These are phyloP conservation scores for Amanita brunnescens DNA, from an alignment of 768 basidiomycete species.

Conservation along the genomic window DNA sequence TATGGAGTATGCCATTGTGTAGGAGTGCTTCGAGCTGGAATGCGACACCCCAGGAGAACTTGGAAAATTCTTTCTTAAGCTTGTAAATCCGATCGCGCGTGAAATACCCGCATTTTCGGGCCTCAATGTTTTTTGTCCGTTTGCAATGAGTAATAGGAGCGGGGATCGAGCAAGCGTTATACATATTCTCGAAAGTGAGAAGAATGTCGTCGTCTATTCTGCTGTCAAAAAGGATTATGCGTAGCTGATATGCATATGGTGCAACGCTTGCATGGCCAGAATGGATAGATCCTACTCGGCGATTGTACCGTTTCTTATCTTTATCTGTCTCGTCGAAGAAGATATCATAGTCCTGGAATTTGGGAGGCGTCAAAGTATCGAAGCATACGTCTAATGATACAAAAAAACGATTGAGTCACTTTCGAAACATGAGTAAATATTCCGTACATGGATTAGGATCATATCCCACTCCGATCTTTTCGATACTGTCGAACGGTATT, in stretches of 20 bases:
- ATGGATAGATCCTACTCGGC: constrained; percentile 50
- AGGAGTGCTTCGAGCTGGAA: constrained; percentile 73
- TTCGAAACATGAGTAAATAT: constrained; percentile 5
- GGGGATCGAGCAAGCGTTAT: constrained; percentile 36
- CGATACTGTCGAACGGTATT: constrained; percentile 49
- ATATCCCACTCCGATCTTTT: constrained; percentile 49
- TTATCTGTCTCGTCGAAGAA: constrained; percentile 41
- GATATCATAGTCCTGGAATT: constrained; percentile 52
- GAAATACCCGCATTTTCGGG: constrained; percentile 44
- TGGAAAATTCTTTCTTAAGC: constrained; percentile 34
- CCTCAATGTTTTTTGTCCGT: constrained; percentile 37
- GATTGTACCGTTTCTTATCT: constrained; percentile 37
- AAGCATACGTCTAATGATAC: constrained; percentile 52
- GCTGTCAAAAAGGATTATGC: constrained; percentile 47
- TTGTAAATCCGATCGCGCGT: constrained; percentile 33
- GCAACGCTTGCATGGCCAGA: constrained; percentile 51
- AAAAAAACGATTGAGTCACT: neutral
- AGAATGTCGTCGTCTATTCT: constrained; percentile 41
- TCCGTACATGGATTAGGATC: constrained; percentile 62
- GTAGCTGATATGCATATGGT: constrained; percentile 65
- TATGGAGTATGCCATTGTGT: constrained; percentile 52
- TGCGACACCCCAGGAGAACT: constrained; percentile 55
- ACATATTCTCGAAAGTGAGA: constrained; percentile 43
- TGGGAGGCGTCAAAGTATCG: constrained; percentile 55
- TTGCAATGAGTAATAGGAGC: constrained; percentile 24